Evolutionary conservation across 805 yeast genomes (phyloP).

Genomic region (Jamesozyma hellenica): DNA sequence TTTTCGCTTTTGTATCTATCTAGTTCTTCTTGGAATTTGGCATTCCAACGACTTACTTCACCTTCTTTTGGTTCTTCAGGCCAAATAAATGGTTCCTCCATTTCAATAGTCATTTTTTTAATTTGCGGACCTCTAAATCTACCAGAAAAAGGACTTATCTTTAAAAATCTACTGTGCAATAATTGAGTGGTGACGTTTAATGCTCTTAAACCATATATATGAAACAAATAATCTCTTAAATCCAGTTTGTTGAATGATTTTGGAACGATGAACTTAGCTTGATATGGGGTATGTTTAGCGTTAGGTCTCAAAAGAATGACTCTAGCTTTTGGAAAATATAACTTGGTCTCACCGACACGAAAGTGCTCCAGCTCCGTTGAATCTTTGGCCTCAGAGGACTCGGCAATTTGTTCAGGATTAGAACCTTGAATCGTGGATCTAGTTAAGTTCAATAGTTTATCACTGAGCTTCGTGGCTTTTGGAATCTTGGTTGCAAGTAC

Average conservation of each 20-base stretch:
- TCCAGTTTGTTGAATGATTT: conserved; percentile 88
- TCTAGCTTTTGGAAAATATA: conserved; percentile 80
- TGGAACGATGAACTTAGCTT: conserved; percentile 93
- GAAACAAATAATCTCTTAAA: conserved; percentile 84
- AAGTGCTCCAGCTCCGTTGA: conserved; percentile 39
- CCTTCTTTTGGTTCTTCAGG: conserved; percentile 47
- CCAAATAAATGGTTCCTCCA: conserved; percentile 94
- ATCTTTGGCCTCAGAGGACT: not conserved
- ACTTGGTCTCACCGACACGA: conserved; percentile 62
- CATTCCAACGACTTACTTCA: conserved; percentile 35
- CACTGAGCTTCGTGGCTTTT: conserved; percentile 10
- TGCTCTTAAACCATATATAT: conserved; percentile 83
- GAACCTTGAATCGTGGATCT: conserved; percentile 47
- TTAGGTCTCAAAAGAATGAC: conserved; percentile 75
- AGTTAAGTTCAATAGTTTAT: conserved; percentile 27
- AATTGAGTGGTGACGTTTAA: conserved; percentile 80
- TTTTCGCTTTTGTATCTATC: conserved; percentile 42
- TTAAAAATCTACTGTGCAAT: conserved; percentile 56
- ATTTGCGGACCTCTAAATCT: conserved; percentile 71
- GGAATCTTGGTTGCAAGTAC: not conserved
- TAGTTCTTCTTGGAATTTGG: conserved; percentile 35
- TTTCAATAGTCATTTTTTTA: conserved; percentile 94
- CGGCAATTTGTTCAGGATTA: not conserved
- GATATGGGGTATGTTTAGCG: conserved; percentile 95
- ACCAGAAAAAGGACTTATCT: conserved; percentile 50